Percentiles rank a stretch among this genome's conserved stretches.
Conservation (phyloP, 169 alveolate species). For the Amoebophrya sp. region DNA sequence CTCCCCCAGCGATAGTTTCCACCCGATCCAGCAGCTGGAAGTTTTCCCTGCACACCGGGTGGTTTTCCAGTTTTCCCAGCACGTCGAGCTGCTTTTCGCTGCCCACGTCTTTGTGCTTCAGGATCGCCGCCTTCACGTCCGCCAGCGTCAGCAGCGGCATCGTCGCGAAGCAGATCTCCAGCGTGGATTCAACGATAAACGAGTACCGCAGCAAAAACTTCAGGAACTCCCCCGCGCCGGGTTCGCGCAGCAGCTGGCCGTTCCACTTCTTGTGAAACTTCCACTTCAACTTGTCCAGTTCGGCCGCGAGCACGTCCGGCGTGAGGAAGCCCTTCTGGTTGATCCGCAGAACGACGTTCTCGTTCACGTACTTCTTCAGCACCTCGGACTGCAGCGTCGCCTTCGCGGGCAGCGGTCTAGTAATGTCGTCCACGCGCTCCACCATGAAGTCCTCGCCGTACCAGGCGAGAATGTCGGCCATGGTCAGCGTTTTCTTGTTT, state of each 20-base stretch:
- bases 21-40: not conserved
- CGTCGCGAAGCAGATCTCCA: not conserved
- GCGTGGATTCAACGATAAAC: not conserved
- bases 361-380: not conserved
- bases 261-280: not conserved
- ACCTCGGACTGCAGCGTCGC: not conserved
- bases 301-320: not conserved
- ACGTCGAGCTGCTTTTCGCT: not conserved
- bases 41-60: not conserved
- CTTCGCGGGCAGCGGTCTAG: not conserved
- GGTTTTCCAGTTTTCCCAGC: not conserved
- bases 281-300: not conserved
- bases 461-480: no score
- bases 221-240: not conserved
- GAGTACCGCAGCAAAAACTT: not conserved
- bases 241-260: not conserved
- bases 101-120: not conserved
- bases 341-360: not conserved
- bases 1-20: not conserved
- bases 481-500: no score
- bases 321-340: not conserved
- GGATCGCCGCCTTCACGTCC: not conserved
- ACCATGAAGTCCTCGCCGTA: no score
- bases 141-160: not conserved
- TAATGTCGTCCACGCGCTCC: no score